phyloP scores from a whole-genome alignment of 345 rosid species.

The Salix viminalis region DNA sequence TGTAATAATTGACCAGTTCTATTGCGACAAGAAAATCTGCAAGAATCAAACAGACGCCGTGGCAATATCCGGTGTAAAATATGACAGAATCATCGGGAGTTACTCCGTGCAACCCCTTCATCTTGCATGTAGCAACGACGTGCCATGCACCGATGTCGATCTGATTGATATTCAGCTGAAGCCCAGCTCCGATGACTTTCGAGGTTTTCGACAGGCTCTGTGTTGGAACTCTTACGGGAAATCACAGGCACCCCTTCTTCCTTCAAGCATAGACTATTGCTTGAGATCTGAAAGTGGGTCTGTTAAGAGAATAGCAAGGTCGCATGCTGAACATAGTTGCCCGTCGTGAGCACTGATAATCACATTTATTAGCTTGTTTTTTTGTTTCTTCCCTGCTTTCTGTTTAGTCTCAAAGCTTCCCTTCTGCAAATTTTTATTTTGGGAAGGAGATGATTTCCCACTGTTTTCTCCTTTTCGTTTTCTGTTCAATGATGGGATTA shows the following conservation, averaged over 20 bases:
- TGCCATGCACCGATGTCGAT: conserved; percentile 73
- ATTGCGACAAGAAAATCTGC: conserved; percentile 72
- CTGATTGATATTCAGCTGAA: conserved; percentile 52
- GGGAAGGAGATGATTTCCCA: conserved; percentile 48
- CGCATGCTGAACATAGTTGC: conserved; percentile 51
- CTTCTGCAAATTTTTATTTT: conserved; percentile 38
- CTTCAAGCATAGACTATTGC: conserved; percentile 80
- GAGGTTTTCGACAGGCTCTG: conserved; percentile 40
- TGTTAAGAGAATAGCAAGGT: conserved; percentile 39
- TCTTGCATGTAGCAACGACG: conserved; percentile 64
- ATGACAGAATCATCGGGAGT: conserved; percentile 57
- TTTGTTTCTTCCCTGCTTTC: neutral
- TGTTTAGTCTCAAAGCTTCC: conserved; percentile 27
- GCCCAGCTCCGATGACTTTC: conserved; percentile 35
- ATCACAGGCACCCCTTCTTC: conserved; percentile 61
- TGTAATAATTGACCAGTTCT: conserved; percentile 74
- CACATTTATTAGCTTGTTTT: neutral
- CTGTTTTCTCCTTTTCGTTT: neutral
- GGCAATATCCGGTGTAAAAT: conserved; percentile 59
- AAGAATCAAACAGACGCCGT: conserved; percentile 73
- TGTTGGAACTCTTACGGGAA: conserved; percentile 90
- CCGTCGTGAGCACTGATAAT: neutral
- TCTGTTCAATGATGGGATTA: neutral
- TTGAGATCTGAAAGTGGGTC: conserved; percentile 40
- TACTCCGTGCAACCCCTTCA: conserved; percentile 60